Base-by-base conservation (phyloP, 345 rosid genomes). In the Syzygium aromaticum region DNA sequence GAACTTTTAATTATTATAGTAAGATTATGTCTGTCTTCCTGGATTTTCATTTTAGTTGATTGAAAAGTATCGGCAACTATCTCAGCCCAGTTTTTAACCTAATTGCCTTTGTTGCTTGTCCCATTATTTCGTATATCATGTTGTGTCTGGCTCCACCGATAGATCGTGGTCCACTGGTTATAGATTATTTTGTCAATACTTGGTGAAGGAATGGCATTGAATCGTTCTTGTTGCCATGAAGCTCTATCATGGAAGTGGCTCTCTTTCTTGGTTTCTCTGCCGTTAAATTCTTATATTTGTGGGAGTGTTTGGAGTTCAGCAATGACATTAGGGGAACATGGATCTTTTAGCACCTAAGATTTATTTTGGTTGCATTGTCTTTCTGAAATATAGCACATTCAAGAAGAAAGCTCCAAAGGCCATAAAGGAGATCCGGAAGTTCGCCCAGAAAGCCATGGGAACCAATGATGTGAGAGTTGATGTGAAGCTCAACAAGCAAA, bases 351-450 rank as follows among this genome's bases (percentile, higher is more conserved):
- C 28, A 43, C 83, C 28, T 1, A 5, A 40, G 17, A 67, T 67
- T 30, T 30, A 30, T 67, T 30, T 30, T 0, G 3, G 15, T 64
- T 84, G 80, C 43, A 61, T 92, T 77, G 91, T 33, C 11, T 21
- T 86, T 85, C 43, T 73, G 63, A 73, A 57, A 63, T 88, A 88
- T 91, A 93, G 95, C 87, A 93, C 95, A 1, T 94, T 93, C 92
- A 94, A 94, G 92, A 93, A 94, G 94, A 94, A 92, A 87, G 95
- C 95, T 80, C 95, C 95, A 4, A 94, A 91, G 51, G 95, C 94
- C 51, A 94, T 94, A 4, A 94, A 94, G 64, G 96, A 94, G 90
- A 94, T 93, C 25, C 90, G 92, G 90, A 94, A 93, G 88, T 94
- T 94, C 89, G 93, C 94, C 12, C 73, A 90, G 89, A 93, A 94